Percentiles rank a stretch among this genome's conserved stretches.
Conservation (phyloP, 768 basidiomycete species). For the Rhodotorula kratochvilovae region DNA sequence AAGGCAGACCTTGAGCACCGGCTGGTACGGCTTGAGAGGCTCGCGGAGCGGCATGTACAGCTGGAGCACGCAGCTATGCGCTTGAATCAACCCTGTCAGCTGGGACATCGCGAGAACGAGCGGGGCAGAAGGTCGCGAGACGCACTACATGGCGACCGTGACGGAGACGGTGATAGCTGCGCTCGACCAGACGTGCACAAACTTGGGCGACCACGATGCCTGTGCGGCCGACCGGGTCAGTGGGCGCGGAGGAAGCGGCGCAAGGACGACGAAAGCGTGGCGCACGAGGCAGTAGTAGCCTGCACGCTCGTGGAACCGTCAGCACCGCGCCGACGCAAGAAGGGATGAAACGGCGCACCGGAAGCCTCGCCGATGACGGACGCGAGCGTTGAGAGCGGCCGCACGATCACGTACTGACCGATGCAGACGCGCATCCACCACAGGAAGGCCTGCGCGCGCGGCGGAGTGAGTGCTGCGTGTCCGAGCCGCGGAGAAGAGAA, state of each 20-base stretch:
- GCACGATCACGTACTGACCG: slow-evolving; percentile 28
- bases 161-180: slow-evolving; percentile 65
- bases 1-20: slow-evolving; percentile 58
- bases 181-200: slow-evolving; percentile 61
- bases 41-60: slow-evolving; percentile 60
- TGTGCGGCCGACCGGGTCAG: not conserved
- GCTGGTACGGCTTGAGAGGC: slow-evolving; percentile 58
- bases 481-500: slow-evolving; percentile 2
- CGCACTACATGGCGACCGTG: slow-evolving; percentile 65
- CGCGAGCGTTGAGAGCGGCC: slow-evolving; percentile 34
- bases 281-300: slow-evolving; percentile 64
- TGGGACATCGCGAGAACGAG: not conserved
- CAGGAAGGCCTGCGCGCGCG: slow-evolving; percentile 4
- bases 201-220: slow-evolving; percentile 62
- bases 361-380: slow-evolving; percentile 60
- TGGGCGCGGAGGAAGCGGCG: no score
- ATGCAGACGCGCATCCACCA: slow-evolving; percentile 31
- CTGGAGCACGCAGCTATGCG: slow-evolving; percentile 55
- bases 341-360: not conserved
- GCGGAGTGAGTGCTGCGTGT: not conserved
- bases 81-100: no score
- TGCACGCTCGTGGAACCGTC: not conserved
- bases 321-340: not conserved
- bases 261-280: not conserved
- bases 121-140: not conserved